These are phyloP conservation scores for Rhizopus sp. DNA, from an alignment of 371 early-diverging fungal species.

Conservation along the genomic window DNA sequence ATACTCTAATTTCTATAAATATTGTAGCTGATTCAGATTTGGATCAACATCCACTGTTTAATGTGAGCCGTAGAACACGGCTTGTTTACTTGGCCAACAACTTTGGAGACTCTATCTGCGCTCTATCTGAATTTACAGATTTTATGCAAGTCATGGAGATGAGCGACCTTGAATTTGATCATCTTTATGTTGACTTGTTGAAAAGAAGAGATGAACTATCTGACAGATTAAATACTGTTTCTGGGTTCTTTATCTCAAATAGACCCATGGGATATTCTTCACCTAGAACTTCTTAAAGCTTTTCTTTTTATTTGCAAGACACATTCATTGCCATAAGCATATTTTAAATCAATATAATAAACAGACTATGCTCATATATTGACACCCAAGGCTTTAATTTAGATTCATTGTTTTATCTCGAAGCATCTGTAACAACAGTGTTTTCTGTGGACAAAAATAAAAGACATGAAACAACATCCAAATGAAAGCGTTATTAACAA, in stretches of 20 bases:
- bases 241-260: not conserved
- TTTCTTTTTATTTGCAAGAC: too few relatives aligned
- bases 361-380: too few relatives aligned
- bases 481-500: too few relatives aligned
- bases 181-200: slow-evolving; percentile 1
- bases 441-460: too few relatives aligned
- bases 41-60: slow-evolving; percentile 1
- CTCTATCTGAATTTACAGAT: slow-evolving; percentile 5
- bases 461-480: too few relatives aligned
- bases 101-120: slow-evolving; percentile 6
- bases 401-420: too few relatives aligned
- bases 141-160: slow-evolving; percentile 7
- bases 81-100: not conserved
- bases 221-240: not conserved
- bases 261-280: not conserved
- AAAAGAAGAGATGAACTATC: not conserved
- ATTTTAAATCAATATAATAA: too few relatives aligned
- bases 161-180: slow-evolving; percentile 1
- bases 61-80: not conserved
- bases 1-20: not conserved
- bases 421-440: too few relatives aligned
- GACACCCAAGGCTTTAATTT: too few relatives aligned
- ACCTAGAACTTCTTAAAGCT: too few relatives aligned
- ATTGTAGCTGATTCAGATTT: not conserved
- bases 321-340: too few relatives aligned